Percentiles rank a stretch among this genome's conserved stretches.
phyloP scores from a whole-genome alignment of 192 early-diverging fungal species.

The Backusella westeae region DNA sequence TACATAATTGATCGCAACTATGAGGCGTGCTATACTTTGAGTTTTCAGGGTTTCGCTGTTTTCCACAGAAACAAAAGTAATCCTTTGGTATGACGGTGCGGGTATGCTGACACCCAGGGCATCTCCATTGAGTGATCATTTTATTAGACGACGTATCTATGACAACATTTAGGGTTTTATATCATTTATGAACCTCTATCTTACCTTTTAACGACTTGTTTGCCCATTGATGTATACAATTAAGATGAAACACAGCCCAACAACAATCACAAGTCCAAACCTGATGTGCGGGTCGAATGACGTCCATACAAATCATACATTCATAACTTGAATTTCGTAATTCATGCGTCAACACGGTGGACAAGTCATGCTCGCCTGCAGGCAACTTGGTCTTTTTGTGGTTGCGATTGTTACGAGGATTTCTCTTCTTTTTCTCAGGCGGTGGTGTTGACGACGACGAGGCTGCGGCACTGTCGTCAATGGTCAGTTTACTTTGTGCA shows the following conservation, averaged over 20 bases:
- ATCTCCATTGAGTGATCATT: slow-evolving; percentile 64
- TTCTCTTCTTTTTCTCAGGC: background rate
- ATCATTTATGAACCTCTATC: background rate
- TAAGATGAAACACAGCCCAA: slow-evolving; percentile 89
- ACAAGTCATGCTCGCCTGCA: slow-evolving; percentile 51
- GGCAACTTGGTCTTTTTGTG: slow-evolving; percentile 14
- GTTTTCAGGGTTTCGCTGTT: slow-evolving; percentile 64
- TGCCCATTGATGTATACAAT: slow-evolving; percentile 84
- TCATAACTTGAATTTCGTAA: slow-evolving; percentile 77
- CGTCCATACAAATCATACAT: slow-evolving; percentile 97
- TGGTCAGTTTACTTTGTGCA: slow-evolving; percentile 18
- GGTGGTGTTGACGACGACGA: background rate
- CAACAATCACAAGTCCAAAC: slow-evolving; percentile 87
- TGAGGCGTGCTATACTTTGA: slow-evolving; percentile 74
- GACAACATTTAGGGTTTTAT: background rate
- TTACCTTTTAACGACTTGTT: slow-evolving; percentile 58
- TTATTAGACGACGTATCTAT: slow-evolving; percentile 35
- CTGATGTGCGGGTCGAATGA: slow-evolving; percentile 62
- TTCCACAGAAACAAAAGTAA: slow-evolving; percentile 90
- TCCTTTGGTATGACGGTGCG: slow-evolving; percentile 64
- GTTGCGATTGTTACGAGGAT: background rate
- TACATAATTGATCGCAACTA: slow-evolving; percentile 82
- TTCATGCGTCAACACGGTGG: slow-evolving; percentile 60
- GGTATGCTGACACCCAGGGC: slow-evolving; percentile 88
- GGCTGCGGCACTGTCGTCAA: background rate